Conservation (phyloP, 2,329 filamentous ascomycete species). For the Paraphoma chrysanthemicola region DNA sequence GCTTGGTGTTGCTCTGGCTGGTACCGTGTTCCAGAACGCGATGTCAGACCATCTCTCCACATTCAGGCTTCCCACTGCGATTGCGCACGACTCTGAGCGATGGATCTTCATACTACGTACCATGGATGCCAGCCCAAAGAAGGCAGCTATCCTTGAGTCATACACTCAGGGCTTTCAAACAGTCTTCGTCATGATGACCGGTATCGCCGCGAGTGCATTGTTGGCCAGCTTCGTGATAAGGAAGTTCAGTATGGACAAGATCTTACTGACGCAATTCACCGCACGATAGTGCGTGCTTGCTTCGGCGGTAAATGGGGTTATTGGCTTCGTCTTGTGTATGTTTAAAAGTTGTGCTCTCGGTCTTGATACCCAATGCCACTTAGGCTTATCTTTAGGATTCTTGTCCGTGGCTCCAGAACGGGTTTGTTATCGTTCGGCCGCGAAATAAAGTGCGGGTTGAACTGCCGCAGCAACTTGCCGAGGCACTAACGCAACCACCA, state of each 20-base stretch:
- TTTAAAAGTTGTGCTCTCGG: neutral
- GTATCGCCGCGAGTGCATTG: slow-evolving; percentile 30
- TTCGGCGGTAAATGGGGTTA: no score
- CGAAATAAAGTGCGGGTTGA: neutral
- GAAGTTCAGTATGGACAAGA: slow-evolving; percentile 40
- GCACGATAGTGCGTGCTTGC: slow-evolving; percentile 13
- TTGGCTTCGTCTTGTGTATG: neutral
- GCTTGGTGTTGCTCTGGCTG: slow-evolving; percentile 49
- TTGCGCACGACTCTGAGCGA: slow-evolving; percentile 39
- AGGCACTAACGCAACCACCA: neutral
- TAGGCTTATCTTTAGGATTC: neutral
- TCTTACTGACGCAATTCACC: slow-evolving; percentile 27
- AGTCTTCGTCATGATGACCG: slow-evolving; percentile 33
- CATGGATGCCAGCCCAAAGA: slow-evolving; percentile 21
- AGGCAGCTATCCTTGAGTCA: slow-evolving; percentile 24
- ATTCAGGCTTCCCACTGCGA: slow-evolving; percentile 22
- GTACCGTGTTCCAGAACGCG: slow-evolving; percentile 51
- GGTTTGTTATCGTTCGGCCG: no score
- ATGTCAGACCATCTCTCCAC: slow-evolving; percentile 39
- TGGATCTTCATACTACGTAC: slow-evolving; percentile 29
- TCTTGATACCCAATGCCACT: neutral
- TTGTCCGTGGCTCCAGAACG: neutral
- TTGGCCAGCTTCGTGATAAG: slow-evolving; percentile 34
- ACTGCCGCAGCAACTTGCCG: neutral
- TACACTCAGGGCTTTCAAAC: slow-evolving; percentile 35